Evolutionary conservation across 495 filamentous ascomycete species (phyloP).

Genomic region (Aspergillus bridgeri): DNA sequence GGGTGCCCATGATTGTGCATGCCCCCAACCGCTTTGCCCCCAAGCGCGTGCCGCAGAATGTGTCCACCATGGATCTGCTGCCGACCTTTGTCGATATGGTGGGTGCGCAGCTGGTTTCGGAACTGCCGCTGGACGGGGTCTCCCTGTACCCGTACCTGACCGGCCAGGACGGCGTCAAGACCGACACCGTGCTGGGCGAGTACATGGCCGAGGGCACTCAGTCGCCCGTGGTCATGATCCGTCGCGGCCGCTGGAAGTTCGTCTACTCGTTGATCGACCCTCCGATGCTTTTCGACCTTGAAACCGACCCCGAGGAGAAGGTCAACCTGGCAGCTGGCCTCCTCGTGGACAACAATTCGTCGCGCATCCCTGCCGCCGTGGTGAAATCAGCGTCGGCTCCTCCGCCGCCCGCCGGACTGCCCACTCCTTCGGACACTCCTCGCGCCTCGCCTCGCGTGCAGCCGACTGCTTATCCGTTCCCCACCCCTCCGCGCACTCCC

Average conservation of each 20-base stretch:
- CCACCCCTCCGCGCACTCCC: conserved; percentile 40
- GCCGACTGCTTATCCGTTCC: conserved; percentile 37
- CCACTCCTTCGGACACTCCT: conserved; percentile 38
- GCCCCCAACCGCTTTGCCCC: conserved; percentile 64
- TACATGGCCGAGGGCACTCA: conserved; percentile 88
- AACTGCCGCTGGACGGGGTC: conserved; percentile 72
- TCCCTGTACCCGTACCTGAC: conserved; percentile 70
- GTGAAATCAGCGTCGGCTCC: conserved; percentile 16
- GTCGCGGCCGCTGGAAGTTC: conserved; percentile 77
- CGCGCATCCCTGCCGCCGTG: conserved; percentile 10
- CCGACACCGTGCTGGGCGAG: conserved; percentile 79
- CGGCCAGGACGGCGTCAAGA: conserved; percentile 47
- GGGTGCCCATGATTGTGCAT: conserved; percentile 76
- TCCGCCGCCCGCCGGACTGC: conserved; percentile 26
- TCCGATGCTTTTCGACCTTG: conserved; percentile 73
- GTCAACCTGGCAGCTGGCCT: conserved; percentile 59
- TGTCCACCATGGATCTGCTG: conserved; percentile 81
- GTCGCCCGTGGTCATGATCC: conserved; percentile 87
- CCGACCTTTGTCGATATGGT: conserved; percentile 82
- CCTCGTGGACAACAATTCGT: conserved; percentile 5
- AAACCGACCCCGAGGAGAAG: conserved; percentile 68
- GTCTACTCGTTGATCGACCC: conserved; percentile 76
- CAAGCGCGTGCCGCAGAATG: conserved; percentile 68
- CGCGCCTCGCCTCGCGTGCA: conserved; percentile 30
- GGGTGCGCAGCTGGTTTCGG: conserved; percentile 56